Base-by-base conservation (phyloP, 805 yeast genomes). In the Hanseniaspora mollemarum region DNA sequence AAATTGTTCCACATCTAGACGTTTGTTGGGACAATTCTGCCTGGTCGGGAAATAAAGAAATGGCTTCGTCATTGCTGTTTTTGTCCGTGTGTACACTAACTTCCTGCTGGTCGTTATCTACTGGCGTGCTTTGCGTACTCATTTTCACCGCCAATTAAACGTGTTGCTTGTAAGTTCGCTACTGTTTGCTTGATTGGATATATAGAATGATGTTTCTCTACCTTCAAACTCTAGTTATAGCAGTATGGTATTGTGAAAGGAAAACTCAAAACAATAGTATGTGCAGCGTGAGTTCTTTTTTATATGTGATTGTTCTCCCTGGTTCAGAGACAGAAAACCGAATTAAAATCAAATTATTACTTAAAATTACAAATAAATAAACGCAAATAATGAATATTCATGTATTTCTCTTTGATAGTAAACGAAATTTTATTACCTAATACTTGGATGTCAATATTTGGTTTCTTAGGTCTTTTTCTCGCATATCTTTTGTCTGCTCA, bases 1-100 rank as follows among this genome's bases (percentile, higher is more conserved):
- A 25, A 25, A 39, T n/a, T 2, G 32, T 39, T 6, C 13, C 6
- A 3, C 22, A 18, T 42, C 45, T 16, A 10, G 36, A 29, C 12
- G 13, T 4, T 29, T 29, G 25, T 3, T 22, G 9, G 9, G 4
- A 10, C 15, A 32, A 24, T 8, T 43, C 26, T 3, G 15, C 15
- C 33, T 43, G 39, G 24, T 43, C 46, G 3, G 46, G 46, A n/a
- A 26, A 43, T 31, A 43, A 18, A 6, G 46, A 43, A 19, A 29
- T 5, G 7, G 28, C 44, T 5, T 40, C 15, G 12, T 40, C 35
- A 18, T 22, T 5, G 4, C 15, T 12, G 42, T 13, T 9, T 19
- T 29, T 13, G 9, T 19, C n/a, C 7, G 28, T 8, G 39, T 35
- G 16, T 21, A n/a, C 36, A 12, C n/a, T n/a, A 32, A 6, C 18